Base-by-base conservation (phyloP, 2,329 filamentous ascomycete genomes). In the Colletotrichum lupini region DNA sequence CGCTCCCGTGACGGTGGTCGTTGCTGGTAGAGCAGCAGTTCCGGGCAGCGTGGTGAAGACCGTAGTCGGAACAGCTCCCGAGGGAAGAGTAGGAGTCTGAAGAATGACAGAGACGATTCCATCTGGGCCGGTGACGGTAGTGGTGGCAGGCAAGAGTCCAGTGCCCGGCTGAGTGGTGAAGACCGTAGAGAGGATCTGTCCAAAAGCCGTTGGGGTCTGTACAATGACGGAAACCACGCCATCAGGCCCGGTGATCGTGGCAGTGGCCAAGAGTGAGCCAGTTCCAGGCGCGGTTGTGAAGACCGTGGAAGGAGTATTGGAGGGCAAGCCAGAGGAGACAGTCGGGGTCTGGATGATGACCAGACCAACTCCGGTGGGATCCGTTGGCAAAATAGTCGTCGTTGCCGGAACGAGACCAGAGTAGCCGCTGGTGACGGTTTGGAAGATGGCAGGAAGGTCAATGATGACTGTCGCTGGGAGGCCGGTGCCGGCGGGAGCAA, bases 371-470 rank as follows among this genome's bases (percentile, higher is more conserved):
- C 60, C 68, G 22, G 42, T 37, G 30, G 66, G 37, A 14, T 53
- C 69, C 12, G 65, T 59, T 2, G 69, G 69, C 30, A 56, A 14
- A 5, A 69, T 30, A 14, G 57, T 72, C 7, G 49, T 68, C 2
- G 65, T 72, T 11, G 58, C 37, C 22, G 69, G 64, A 6, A 72
- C 19, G 5, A 72, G 69, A 26, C 69, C 69, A 2, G 57, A 52
- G 65, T 62, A 68, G 35, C 65, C 69, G 11, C 64, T 72, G 9
- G 65, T 68, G 28, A 72, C 28, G 3, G 69, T 72, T 1, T 65
- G 68, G 65, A 56, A 72, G 2, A 52, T 19, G 12, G 37, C 58
- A 14, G 53, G 66, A 16, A 69, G 24, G 19, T 69, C 69, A n/a
- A 69, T n/a, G 22, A 72, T 35, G 22, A 72, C 65, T 7, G 69